phyloP scores from a whole-genome alignment of 169 alveolate species.

The Cryptosporidium ubiquitum region DNA sequence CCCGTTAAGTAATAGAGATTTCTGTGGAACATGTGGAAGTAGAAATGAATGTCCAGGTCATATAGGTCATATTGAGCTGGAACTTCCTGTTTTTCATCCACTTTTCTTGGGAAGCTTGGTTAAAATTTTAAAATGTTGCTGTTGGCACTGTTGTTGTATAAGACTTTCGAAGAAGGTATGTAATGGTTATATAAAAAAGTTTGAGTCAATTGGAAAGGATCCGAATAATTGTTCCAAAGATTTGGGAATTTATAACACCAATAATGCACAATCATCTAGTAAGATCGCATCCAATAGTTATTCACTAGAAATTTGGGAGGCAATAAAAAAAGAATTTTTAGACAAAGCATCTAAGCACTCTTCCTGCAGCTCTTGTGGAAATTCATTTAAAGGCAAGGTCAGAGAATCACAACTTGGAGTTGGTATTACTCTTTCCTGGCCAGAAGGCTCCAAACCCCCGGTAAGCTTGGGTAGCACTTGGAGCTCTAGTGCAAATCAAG shows the following conservation, averaged over 20 bases:
- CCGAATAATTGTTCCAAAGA: conserved; percentile 77
- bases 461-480: conserved; percentile 73
- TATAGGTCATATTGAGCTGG: conserved; percentile 92
- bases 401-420: conserved; percentile 67
- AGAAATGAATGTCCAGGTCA: conserved; percentile 95
- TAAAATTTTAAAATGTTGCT: conserved; percentile 89
- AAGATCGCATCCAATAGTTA: conserved; percentile 74
- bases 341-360: conserved; percentile 38
- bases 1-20: conserved; percentile 89
- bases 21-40: conserved; percentile 90
- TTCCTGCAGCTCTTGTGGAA: conserved; percentile 72
- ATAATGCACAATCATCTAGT: conserved; percentile 74
- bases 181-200: conserved; percentile 74
- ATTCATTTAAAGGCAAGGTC: conserved; percentile 45
- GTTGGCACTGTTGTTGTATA: conserved; percentile 81
- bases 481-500: conserved; percentile 2
- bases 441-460: conserved; percentile 56
- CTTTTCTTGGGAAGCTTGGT: conserved; percentile 87
- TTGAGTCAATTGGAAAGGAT: conserved; percentile 76
- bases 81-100: conserved; percentile 94
- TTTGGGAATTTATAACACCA: conserved; percentile 39
- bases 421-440: conserved; percentile 73
- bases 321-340: conserved; percentile 59
- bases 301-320: conserved; percentile 60
- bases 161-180: conserved; percentile 77